phyloP scores from a whole-genome alignment of 352 stramenopile genomes.

The Globisporangium solare region DNA sequence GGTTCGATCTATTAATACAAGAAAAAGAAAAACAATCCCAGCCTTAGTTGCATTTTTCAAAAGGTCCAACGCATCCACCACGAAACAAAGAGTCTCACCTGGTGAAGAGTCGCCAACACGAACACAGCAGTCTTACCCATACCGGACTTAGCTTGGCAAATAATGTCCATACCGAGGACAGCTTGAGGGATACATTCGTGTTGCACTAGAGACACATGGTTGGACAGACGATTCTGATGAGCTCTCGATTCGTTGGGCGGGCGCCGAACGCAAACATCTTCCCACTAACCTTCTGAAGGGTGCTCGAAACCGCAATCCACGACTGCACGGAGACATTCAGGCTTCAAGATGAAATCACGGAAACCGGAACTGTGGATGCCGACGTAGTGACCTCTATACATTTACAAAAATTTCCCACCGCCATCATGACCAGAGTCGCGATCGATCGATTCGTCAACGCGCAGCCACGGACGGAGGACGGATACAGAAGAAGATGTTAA shows the following conservation, averaged over 20 bases:
- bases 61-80: neutral
- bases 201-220: constrained; percentile 74
- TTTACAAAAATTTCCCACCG: constrained; percentile 15
- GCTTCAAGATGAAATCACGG: constrained; percentile 99
- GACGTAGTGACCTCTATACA: constrained; percentile 97
- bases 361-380: constrained; percentile 99
- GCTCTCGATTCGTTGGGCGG: neutral
- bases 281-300: constrained; percentile 93
- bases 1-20: constrained; percentile 68
- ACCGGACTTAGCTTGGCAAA: constrained; percentile 99
- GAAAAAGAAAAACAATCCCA: constrained; percentile 2
- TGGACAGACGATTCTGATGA: constrained; percentile 13
- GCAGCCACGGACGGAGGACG: constrained; percentile 36
- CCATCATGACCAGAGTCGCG: constrained; percentile 14
- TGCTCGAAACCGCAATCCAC: constrained; percentile 99
- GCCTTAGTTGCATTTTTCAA: neutral
- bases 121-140: constrained; percentile 99
- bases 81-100: constrained; percentile 57
- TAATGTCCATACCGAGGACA: constrained; percentile 99
- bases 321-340: constrained; percentile 97
- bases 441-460: constrained; percentile 9
- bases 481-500: constrained; percentile 87
- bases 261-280: neutral
- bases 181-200: constrained; percentile 99
- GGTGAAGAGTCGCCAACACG: constrained; percentile 98